A percentile compares a stretch with the other conserved stretches of the same genome.
Conservation (phyloP, 208 protist species). For the Endotrypanum monterogeii region DNA sequence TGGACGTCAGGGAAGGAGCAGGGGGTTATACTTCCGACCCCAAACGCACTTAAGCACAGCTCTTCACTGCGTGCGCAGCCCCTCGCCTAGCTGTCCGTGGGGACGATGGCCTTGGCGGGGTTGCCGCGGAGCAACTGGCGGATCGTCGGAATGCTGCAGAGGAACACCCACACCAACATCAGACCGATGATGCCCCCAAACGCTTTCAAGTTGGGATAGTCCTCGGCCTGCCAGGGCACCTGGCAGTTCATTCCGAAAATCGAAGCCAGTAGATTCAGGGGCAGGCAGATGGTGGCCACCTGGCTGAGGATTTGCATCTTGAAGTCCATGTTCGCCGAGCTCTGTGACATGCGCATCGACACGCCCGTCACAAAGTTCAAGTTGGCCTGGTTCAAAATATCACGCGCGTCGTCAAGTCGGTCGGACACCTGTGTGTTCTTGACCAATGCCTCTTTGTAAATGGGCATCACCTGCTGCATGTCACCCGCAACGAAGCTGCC, state of each 20-base stretch:
- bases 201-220: constrained; percentile 48
- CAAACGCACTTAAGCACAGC: background rate
- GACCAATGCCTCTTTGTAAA: constrained; percentile 58
- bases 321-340: constrained; percentile 79
- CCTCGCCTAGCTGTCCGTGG: constrained; percentile 36
- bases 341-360: constrained; percentile 88
- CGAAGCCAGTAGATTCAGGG: constrained; percentile 81
- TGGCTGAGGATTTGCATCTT: constrained; percentile 81
- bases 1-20: background rate
- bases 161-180: constrained; percentile 61
- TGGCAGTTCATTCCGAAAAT: constrained; percentile 93
- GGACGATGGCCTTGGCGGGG: constrained; percentile 54
- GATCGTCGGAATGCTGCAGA: constrained; percentile 67
- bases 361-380: constrained; percentile 85
- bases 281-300: constrained; percentile 83
- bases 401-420: constrained; percentile 76
- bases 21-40: too few species aligned
- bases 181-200: constrained; percentile 67
- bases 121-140: constrained; percentile 40
- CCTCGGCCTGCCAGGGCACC: constrained; percentile 75
- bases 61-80: background rate
- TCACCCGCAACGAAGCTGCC: constrained; percentile 57
- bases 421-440: constrained; percentile 68
- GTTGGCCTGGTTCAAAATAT: constrained; percentile 86
- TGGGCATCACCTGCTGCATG: constrained; percentile 31